A percentile compares a stretch with the other conserved stretches of the same genome.
These are phyloP conservation scores for Nannochloris sp. DNA, from an alignment of 139 green algal species.

Conservation along the genomic window DNA sequence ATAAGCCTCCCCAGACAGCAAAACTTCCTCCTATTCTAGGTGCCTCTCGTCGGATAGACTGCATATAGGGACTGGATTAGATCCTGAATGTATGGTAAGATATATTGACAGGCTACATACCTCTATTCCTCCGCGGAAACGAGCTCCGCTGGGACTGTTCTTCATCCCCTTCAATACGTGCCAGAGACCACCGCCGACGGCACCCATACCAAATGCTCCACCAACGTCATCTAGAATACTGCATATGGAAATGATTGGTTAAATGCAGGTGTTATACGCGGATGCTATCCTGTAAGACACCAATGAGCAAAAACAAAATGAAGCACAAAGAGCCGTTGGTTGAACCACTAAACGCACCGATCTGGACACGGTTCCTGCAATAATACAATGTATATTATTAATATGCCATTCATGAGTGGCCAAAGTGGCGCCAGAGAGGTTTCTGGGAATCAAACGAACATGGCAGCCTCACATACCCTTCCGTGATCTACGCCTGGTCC, in stretches of 20 bases:
- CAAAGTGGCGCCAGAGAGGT: no score
- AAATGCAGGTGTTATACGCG: not conserved
- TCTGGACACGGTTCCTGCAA: constrained; percentile 36
- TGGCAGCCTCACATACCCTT: not conserved
- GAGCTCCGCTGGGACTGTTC: constrained; percentile 75
- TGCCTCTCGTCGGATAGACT: constrained; percentile 77
- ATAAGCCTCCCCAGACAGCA: constrained; percentile 95
- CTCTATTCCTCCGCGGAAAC: constrained; percentile 73
- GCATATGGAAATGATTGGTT: not conserved
- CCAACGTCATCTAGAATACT: constrained; percentile 97
- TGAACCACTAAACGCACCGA: constrained; percentile 10
- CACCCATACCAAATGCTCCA: constrained; percentile 98
- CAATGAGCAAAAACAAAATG: no score
- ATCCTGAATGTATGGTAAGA: not conserved
- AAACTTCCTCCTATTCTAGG: constrained; percentile 94
- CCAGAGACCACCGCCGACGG: constrained; percentile 87
- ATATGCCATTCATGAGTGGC: no score
- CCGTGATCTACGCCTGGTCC: constrained; percentile 18
- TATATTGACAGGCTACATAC: constrained; percentile 38
- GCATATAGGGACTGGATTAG: constrained; percentile 1
- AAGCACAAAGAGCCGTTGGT: no score
- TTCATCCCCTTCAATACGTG: constrained; percentile 87
- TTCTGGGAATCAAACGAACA: no score
- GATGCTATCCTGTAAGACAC: no score
- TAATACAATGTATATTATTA: not conserved